These are phyloP conservation scores for Ambrosia hybrid DNA, from an alignment of 140 eudicot genomes.

Conservation along the genomic window DNA sequence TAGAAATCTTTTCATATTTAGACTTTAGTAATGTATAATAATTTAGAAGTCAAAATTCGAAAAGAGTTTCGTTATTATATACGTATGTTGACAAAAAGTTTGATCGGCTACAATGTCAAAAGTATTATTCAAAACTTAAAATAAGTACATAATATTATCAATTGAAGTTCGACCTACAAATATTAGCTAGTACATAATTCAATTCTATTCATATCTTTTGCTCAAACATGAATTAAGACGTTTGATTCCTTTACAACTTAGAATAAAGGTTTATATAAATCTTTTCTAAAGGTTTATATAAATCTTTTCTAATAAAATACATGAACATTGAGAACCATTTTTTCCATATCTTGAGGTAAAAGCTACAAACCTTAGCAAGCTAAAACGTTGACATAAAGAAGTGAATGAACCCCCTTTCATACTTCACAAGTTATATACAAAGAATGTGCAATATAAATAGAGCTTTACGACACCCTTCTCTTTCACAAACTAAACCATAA, in stretches of 20 bases:
- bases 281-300: neutral
- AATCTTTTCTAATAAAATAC: neutral
- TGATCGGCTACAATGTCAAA: neutral
- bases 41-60: no score
- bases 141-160: no score
- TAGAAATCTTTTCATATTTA: no score
- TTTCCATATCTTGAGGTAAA: conserved; percentile 30
- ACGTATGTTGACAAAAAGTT: no score
- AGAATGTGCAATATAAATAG: conserved; percentile 23
- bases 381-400: conserved; percentile 21
- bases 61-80: no score
- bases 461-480: neutral
- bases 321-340: conserved; percentile 9
- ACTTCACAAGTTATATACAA: conserved; percentile 1
- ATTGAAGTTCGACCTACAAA: no score
- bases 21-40: no score
- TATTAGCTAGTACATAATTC: no score
- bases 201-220: no score
- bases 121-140: neutral
- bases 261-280: no score
- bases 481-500: conserved; percentile 9
- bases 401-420: conserved; percentile 18
- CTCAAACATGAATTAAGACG: neutral
- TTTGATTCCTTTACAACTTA: neutral
- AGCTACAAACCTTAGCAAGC: conserved; percentile 25